A percentile compares a stretch with the other conserved stretches of the same genome.
phyloP scores from a whole-genome alignment of 2,329 filamentous ascomycete genomes.

The Diaporthe amygdali region DNA sequence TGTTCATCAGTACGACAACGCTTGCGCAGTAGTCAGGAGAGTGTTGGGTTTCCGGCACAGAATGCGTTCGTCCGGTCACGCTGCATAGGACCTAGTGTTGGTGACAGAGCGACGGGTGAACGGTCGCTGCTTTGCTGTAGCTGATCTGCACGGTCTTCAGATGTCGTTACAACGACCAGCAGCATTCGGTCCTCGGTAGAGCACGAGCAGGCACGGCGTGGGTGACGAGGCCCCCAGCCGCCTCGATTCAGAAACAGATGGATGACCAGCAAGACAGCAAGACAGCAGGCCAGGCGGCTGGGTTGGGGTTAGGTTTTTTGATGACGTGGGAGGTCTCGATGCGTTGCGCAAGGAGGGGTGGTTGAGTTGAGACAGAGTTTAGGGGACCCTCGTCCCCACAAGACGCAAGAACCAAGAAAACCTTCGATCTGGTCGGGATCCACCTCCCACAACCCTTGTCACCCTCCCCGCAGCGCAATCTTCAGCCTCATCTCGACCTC shows the following conservation, averaged over 20 bases:
- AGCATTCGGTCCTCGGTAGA: not conserved
- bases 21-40: constrained; percentile 14
- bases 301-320: not conserved
- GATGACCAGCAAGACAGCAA: too few species aligned
- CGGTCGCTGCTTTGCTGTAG: not conserved
- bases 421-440: not conserved
- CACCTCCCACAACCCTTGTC: not conserved
- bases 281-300: not conserved
- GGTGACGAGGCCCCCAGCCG: not conserved
- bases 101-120: constrained; percentile 3
- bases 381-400: constrained; percentile 4
- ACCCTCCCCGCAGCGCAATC: not conserved
- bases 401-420: constrained; percentile 9
- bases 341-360: not conserved
- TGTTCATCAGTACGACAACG: not conserved
- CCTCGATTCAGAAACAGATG: not conserved
- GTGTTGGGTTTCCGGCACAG: not conserved
- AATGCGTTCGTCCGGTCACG: not conserved
- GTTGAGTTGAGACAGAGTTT: constrained; percentile 6
- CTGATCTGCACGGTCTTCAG: not conserved
- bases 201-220: not conserved
- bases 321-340: not conserved
- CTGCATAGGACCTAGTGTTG: not conserved
- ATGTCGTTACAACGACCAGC: not conserved
- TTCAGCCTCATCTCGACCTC: constrained; percentile 11